Base-by-base conservation (phyloP, 2,329 filamentous ascomycete species). In the Ophiostoma sp. region DNA sequence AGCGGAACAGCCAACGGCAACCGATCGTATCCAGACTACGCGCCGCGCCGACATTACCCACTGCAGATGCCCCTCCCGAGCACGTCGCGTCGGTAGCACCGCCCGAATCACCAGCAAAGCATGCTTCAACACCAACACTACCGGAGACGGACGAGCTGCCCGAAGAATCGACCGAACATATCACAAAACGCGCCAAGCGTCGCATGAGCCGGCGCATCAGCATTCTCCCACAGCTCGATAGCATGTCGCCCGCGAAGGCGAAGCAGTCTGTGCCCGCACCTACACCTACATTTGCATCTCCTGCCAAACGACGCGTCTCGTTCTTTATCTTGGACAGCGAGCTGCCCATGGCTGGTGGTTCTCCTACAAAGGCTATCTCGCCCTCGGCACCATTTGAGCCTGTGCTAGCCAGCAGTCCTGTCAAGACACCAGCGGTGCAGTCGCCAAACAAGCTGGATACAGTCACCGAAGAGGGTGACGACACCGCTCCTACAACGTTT, bases 1-100 rank as follows among this genome's bases (percentile, higher is more conserved):
- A 77, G 68, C 71, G 76, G 44, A 74, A 76, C 72, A 76, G 75
- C 70, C 72, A 72, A n/a, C 74, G 76, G 40, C 75, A 74, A 72
- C 75, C 76, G 2, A 71, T 77, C 67, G 5, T 58, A 66, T n/a
- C 69, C 67, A 40, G 16, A 41, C 58, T 14, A 63, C 60, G 60
- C 38, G 40, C 40, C 60, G 38, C 40, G 40, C 38, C 60, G 18
- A 27, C 52, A 58, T 27, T 9, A 58, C 18, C 18, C 3, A 18
- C 52, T 18, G 18, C 42, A 12, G 42, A 45, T 5, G 14, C 42
- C 42, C 9, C 42, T 45, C 14, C 42, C 9, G 42, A 12, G 14
- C 14, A 62, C 4, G 49, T 18, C 27, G 27, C n/a, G 55, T 3
- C 4, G 40, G 27, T 9, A 63, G 4, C 16, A 27, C 2, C 16